Base-by-base conservation (phyloP, 345 rosid species). In the Corchorus olitorius region DNA sequence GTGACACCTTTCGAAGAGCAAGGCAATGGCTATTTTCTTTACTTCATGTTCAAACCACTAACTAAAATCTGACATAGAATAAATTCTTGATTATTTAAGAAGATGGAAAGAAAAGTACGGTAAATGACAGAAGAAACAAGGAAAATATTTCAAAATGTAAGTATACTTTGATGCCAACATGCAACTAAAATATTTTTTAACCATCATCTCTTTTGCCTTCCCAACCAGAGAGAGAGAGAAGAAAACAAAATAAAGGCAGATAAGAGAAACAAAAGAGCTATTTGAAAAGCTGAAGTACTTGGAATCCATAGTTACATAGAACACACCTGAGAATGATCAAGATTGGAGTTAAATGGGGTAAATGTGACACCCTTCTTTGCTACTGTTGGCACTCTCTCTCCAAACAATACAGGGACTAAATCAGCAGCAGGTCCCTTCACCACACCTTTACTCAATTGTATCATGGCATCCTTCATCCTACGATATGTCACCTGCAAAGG, bases 391-490 rank as follows among this genome's bases (percentile, higher is more conserved):
- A 59, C 69, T 72, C 88, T 86, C 85, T 96, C 98, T 65, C 99
- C 98, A 74, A 91, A 96, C 75, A 96, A 81, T 11, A 93, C 97
- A 76, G 98, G 98, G 41, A 93, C 82, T 65, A 93, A 82, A 76
- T 92, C 94, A 43, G 93, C 80, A 82, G 99, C 99, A 70, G 99
- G 97, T 60, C 98, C 99, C 84, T 77, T 89, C 10, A 85, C 82
- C 74, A 93, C 89, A 37, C 94, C 98, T 88, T 91, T 96, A 70
- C 98, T 93, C 75, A 96, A 61, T 75, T 90, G 92, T 67, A 93
- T 86, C 77, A 96, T 84, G 16, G 97, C 87, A 82, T 92, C 97
- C 86, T 93, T 96, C 98, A 96, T 93, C 81, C 98, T 91, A 13
- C 91, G 89, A 75, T 89, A 93, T 13, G 99, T 93, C 48, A 96